Base-by-base conservation (phyloP, 495 filamentous ascomycete species). In the Lichina pygmaea region DNA sequence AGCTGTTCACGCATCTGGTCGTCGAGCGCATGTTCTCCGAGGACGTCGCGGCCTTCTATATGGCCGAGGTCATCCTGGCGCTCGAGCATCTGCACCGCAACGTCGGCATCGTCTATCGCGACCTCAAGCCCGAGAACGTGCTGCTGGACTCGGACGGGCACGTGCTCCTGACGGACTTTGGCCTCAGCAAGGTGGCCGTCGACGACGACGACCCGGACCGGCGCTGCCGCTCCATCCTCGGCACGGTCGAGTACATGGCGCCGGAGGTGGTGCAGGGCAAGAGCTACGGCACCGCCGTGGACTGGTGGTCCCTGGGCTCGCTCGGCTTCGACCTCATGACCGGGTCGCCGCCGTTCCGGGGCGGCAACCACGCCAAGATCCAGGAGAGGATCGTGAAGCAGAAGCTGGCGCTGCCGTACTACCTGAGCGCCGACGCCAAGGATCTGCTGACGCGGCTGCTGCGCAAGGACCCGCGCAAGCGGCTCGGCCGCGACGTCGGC, bases 181-280 rank as follows among this genome's bases (percentile, higher is more conserved):
- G 89, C 7, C 77, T 97, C 33, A 86, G 78, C 60, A 97, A 97
- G 58, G 89, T 94, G 33, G 73, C 83, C n/a, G 68, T 89, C 34
- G 77, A 81, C 50, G 68, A 77, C 17, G 80, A 82, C 38, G 72
- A 72, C 51, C 66, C 68, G 9, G 36, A 39, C 13, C 11, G 36
- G 6, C 53, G 48, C 51, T 93, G 84, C 67, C 79, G 78, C 56
- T 91, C 82, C 37, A 70, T 83, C 50, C 77, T 93, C 10, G 89
- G 89, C 48, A 97, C 89, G 2, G 72, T 93, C 51, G 89, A 94
- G 53, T 97, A 95, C 70, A 95, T 95, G 91, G 89, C 89, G 0
- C 89, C 89, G 5, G 89, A 97, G 62, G 78, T 97, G 36, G 74
- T 97, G 51, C 67, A 67, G 40, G 81, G 82, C 48, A 71, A 78